Evolutionary conservation across 2,329 filamentous ascomycete species (phyloP).

Genomic region (Fusarium bulbicola): DNA sequence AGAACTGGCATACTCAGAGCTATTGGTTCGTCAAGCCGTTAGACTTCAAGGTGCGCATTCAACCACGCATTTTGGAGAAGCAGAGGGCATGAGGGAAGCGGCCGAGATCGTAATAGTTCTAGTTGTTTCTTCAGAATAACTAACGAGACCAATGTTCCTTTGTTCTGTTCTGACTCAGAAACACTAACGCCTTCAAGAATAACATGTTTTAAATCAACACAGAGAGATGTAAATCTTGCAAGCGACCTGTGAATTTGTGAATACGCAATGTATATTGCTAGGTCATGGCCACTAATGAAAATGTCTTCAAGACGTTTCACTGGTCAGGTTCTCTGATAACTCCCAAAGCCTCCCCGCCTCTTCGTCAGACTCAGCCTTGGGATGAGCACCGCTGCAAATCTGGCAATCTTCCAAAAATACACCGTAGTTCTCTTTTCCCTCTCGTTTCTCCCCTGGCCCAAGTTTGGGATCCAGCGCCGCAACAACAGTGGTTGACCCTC

Average conservation of each 20-base stretch:
- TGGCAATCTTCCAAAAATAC: neutral
- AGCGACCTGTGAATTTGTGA: neutral
- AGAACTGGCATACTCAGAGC: slow-evolving; percentile 16
- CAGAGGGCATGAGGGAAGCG: neutral
- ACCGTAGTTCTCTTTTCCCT: neutral
- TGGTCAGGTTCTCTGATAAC: neutral
- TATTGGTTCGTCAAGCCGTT: slow-evolving; percentile 34
- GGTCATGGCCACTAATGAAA: neutral
- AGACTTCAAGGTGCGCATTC: neutral
- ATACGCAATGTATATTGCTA: fast-evolving
- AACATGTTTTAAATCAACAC: fast-evolving
- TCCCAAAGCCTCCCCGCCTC: neutral
- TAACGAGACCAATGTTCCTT: fast-evolving
- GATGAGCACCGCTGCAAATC: neutral
- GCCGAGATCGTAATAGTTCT: fast-evolving
- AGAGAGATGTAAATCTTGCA: neutral
- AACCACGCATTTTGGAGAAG: neutral
- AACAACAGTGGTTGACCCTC: neutral
- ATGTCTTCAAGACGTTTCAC: neutral
- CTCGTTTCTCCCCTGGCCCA: neutral
- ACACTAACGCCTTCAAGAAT: too few species aligned
- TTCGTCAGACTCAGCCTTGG: neutral
- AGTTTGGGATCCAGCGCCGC: neutral
- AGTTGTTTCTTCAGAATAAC: fast-evolving
- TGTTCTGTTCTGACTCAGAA: too few species aligned